Evolutionary conservation across 352 stramenopile species (phyloP).

Genomic region (Phytophthora colocasiae): DNA sequence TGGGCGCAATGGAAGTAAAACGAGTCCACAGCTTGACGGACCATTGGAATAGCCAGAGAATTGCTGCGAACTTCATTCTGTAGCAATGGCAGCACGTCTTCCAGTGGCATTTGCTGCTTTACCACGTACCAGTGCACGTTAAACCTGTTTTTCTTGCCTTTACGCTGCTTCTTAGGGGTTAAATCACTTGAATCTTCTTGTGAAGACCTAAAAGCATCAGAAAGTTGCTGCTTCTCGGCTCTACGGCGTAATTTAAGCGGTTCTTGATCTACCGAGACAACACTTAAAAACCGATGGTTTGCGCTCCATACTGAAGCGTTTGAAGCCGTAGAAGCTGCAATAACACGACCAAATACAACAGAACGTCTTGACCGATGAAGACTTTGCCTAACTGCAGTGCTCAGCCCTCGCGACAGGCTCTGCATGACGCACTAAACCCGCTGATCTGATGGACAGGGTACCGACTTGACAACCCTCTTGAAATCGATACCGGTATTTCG

Average conservation of each 20-base stretch:
- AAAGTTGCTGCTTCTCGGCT: conserved; percentile 16
- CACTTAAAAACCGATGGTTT: conserved; percentile 20
- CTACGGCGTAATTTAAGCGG: conserved; percentile 15
- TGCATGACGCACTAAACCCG: conserved; percentile 13
- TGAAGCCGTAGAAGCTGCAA: neutral
- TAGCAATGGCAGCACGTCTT: conserved; percentile 59
- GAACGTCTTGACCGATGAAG: neutral
- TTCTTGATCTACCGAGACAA: neutral
- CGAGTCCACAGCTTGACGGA: conserved; percentile 65
- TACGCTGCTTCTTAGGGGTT: conserved; percentile 1
- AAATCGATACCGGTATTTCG: no score
- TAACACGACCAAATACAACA: conserved; percentile 2
- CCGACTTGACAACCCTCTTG: no score
- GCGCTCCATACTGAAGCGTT: conserved; percentile 1
- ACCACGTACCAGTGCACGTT: conserved; percentile 65
- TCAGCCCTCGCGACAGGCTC: conserved; percentile 22
- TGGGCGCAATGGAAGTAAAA: conserved; percentile 85
- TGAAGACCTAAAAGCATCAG: neutral
- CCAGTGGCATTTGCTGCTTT: conserved; percentile 53
- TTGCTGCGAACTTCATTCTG: conserved; percentile 47
- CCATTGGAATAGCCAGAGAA: conserved; percentile 29
- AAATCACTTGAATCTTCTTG: neutral
- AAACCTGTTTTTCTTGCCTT: conserved; percentile 12
- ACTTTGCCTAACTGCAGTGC: neutral
- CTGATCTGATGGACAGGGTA: conserved; percentile 6